These are phyloP conservation scores for Blumeria graminis DNA, from an alignment of 2,329 filamentous ascomycete species.

Conservation along the genomic window DNA sequence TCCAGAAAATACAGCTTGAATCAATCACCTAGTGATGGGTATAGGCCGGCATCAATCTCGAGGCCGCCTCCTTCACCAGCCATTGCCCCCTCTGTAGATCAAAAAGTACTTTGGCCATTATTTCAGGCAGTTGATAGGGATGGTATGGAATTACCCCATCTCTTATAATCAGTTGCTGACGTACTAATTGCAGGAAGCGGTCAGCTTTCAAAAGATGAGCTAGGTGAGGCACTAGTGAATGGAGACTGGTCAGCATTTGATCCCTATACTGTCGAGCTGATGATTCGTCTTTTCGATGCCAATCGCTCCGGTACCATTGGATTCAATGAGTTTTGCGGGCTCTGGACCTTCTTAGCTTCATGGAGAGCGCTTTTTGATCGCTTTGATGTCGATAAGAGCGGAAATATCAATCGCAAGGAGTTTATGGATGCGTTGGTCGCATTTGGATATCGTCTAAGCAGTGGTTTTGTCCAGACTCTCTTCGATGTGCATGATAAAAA, in stretches of 20 bases:
- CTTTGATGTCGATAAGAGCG: slow-evolving; percentile 70
- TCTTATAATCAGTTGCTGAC: neutral
- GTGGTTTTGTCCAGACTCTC: slow-evolving; percentile 59
- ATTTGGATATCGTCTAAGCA: slow-evolving; percentile 78
- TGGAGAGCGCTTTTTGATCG: slow-evolving; percentile 91
- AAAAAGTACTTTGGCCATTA: slow-evolving; percentile 48
- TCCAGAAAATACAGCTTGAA: slow-evolving; percentile 18
- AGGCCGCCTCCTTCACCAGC: slow-evolving; percentile 42
- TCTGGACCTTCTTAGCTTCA: slow-evolving; percentile 87
- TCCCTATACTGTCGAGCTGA: slow-evolving; percentile 83
- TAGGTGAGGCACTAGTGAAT: slow-evolving; percentile 79
- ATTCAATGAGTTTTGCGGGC: slow-evolving; percentile 85
- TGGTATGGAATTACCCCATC: slow-evolving; percentile 22
- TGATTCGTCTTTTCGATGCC: slow-evolving; percentile 98
- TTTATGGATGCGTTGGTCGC: slow-evolving; percentile 77
- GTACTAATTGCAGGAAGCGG: slow-evolving; percentile 33
- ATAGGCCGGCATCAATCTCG: slow-evolving; percentile 26
- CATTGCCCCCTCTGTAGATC: slow-evolving; percentile 31
- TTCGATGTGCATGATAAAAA: slow-evolving; percentile 78
- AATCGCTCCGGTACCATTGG: slow-evolving; percentile 74
- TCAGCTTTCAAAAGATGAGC: slow-evolving; percentile 63
- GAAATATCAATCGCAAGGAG: slow-evolving; percentile 66
- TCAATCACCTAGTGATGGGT: slow-evolving; percentile 21
- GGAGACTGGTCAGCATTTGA: slow-evolving; percentile 92
- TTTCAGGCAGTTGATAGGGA: slow-evolving; percentile 83